A percentile compares a stretch with the other conserved stretches of the same genome.
These are phyloP conservation scores for Dryas octopetala DNA, from an alignment of 306 rosid species.

Conservation along the genomic window DNA sequence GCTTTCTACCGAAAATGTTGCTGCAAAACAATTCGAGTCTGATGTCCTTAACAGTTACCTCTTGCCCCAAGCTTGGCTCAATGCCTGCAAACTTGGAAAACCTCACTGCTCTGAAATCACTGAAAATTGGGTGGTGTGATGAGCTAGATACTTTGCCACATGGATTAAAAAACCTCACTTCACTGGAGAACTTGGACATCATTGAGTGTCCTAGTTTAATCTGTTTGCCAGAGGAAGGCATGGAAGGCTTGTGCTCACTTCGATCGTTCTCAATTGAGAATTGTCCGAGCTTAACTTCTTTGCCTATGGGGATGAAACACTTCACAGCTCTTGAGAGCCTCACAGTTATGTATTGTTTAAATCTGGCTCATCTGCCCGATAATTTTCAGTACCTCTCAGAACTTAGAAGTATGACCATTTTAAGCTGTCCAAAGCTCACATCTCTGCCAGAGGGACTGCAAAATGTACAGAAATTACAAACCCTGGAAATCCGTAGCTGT, in stretches of 20 bases:
- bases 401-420: constrained; percentile 25
- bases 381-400: constrained; percentile 5
- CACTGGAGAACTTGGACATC: constrained; percentile 28
- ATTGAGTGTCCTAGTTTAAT: constrained; percentile 23
- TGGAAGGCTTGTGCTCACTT: constrained; percentile 19
- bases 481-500: constrained; percentile 29
- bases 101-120: constrained; percentile 10
- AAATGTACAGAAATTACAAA: constrained; percentile 13
- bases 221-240: constrained; percentile 18
- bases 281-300: constrained; percentile 11
- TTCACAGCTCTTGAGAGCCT: constrained; percentile 26
- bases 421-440: constrained; percentile 19
- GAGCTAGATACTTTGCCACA: constrained; percentile 12
- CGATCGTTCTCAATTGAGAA: constrained; percentile 33
- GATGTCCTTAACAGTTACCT: constrained; percentile 20
- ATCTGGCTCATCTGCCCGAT: constrained; percentile 13
- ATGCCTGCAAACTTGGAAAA: constrained; percentile 13
- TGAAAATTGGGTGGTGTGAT: constrained; percentile 26
- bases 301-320: constrained; percentile 19
- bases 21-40: constrained; percentile 20
- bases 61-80: constrained; percentile 17
- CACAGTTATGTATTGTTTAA: constrained; percentile 29
- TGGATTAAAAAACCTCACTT: constrained; percentile 22
- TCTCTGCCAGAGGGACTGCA: constrained; percentile 23
- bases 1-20: constrained; percentile 10